These are phyloP conservation scores for Saitozyma sp. DNA, from an alignment of 768 basidiomycete genomes.

Conservation along the genomic window DNA sequence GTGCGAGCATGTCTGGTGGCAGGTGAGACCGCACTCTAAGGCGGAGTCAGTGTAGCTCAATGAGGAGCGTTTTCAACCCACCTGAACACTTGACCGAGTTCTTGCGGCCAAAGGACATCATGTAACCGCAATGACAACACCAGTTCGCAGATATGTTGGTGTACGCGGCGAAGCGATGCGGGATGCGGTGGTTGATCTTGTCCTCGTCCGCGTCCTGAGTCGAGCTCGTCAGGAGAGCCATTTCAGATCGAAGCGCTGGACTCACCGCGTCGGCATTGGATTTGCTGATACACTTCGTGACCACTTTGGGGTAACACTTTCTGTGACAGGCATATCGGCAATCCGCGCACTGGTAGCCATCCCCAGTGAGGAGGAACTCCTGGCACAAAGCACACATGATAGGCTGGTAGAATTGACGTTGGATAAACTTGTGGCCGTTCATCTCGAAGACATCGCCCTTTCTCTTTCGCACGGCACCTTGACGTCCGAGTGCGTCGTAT, in stretches of 20 bases:
- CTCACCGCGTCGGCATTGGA: slow-evolving; percentile 81
- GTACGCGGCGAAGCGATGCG: slow-evolving; percentile 94
- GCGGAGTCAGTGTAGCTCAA: background rate
- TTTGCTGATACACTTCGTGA: slow-evolving; percentile 98
- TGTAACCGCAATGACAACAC: slow-evolving; percentile 99
- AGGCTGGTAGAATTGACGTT: slow-evolving; percentile 95
- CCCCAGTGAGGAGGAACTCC: slow-evolving; percentile 94
- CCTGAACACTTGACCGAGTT: slow-evolving; percentile 87
- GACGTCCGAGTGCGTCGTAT: slow-evolving; percentile 93
- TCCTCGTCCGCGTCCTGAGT: slow-evolving; percentile 89
- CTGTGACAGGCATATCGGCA: slow-evolving; percentile 99
- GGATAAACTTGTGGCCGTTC: slow-evolving; percentile 98
- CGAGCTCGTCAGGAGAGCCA: slow-evolving; percentile 5
- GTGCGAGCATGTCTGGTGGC: slow-evolving; percentile 95
- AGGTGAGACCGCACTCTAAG: slow-evolving; percentile 87
- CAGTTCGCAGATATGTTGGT: slow-evolving; percentile 97
- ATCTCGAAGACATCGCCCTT: slow-evolving; percentile 98
- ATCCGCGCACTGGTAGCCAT: slow-evolving; percentile 99
- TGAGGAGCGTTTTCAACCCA: slow-evolving; percentile 22
- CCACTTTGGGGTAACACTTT: slow-evolving; percentile 97
- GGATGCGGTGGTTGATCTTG: slow-evolving; percentile 98
- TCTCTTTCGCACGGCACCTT: slow-evolving; percentile 95
- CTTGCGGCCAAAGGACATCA: slow-evolving; percentile 94
- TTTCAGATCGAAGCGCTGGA: slow-evolving; percentile 20
- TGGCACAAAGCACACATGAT: slow-evolving; percentile 97